Base-by-base conservation (phyloP, 768 basidiomycete species). In the Termitomyces sp. region DNA sequence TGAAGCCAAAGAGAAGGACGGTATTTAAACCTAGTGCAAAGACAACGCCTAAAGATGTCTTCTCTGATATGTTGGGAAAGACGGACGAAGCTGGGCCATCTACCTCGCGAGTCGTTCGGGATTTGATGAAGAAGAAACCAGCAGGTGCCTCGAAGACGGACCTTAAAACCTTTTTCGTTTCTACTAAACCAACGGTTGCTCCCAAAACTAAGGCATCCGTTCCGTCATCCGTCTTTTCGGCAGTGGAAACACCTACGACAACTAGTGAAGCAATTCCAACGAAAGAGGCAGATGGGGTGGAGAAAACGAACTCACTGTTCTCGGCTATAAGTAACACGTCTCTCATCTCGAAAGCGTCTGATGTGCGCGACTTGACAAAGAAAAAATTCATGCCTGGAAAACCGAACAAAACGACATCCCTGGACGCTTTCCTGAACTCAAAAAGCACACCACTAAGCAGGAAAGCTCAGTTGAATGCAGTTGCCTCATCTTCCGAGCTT, bases 41-140 rank as follows among this genome's bases (percentile, higher is more conserved):
- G 11, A n/a, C 28, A n/a, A 17, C 6, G n/a, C 10, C 52, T 17
- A 17, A 23, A 23, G 23, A 10, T 34, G 34, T 5, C 27, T 28
- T 41, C 14, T 37, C 17, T 27, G 25, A 50, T 35, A 17, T 14
- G 16, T 23, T 27, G 9, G 12, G 35, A 30, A 28, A 40, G 37
- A n/a, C 11, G 8, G 56, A 47, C 3, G 43, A 47, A 14, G 23
- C 32, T 42, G 37, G 34, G 28, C 34, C 25, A 17, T 23, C 37
- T 16, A 30, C 52, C 14, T 41, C 56, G 11, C 65, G 48, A 11
- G 54, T 67, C 3, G 50, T 27, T 32, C 52, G 62, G 25, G 63
- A 66, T 43, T 50, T 64, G 45, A 66, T 65, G 12, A 65, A 62
- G 45, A 67, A 61, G 45, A 52, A 44, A 32, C 25, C 45, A 5